A percentile compares a stretch with the other conserved stretches of the same genome.
Conservation (phyloP, 2,329 filamentous ascomycete genomes). For the Shiraia sp. region DNA sequence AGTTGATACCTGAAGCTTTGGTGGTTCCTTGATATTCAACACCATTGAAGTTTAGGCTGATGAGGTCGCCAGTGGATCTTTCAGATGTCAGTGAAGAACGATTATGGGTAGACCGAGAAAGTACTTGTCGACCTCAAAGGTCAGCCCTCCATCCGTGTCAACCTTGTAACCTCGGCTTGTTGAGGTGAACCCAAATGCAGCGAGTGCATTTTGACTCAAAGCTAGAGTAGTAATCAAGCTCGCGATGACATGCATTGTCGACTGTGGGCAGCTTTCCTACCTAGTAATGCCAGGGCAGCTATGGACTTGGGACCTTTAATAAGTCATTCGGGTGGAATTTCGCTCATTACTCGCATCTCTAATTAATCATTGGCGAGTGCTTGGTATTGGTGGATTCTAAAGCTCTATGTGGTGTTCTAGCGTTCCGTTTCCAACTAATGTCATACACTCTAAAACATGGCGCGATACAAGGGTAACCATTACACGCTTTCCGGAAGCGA, state of each 20-base stretch:
- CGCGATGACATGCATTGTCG: constrained; percentile 7
- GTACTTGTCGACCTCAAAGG: constrained; percentile 24
- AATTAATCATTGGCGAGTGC: too few species aligned
- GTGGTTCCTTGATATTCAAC: constrained; percentile 25
- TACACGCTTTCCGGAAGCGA: background rate
- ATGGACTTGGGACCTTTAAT: too few species aligned
- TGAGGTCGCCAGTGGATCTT: constrained; percentile 27
- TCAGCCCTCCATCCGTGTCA: constrained; percentile 23
- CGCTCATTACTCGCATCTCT: background rate
- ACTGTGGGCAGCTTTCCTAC: background rate
- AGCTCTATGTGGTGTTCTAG: background rate
- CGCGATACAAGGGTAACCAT: background rate
- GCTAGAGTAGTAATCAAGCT: constrained; percentile 4
- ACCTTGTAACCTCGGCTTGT: constrained; percentile 21
- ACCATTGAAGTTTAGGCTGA: constrained; percentile 24
- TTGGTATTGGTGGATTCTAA: too few species aligned
- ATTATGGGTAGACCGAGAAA: background rate
- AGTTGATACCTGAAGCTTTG: constrained; percentile 26
- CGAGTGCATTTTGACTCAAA: constrained; percentile 9
- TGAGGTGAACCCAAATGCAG: constrained; percentile 23
- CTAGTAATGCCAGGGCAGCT: background rate
- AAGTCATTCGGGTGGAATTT: background rate
- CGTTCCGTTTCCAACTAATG: background rate
- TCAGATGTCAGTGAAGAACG: background rate
- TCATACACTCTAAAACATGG: background rate